These are phyloP conservation scores for Hypomontagnella monticulosa DNA, from an alignment of 495 filamentous ascomycete genomes.

Conservation along the genomic window DNA sequence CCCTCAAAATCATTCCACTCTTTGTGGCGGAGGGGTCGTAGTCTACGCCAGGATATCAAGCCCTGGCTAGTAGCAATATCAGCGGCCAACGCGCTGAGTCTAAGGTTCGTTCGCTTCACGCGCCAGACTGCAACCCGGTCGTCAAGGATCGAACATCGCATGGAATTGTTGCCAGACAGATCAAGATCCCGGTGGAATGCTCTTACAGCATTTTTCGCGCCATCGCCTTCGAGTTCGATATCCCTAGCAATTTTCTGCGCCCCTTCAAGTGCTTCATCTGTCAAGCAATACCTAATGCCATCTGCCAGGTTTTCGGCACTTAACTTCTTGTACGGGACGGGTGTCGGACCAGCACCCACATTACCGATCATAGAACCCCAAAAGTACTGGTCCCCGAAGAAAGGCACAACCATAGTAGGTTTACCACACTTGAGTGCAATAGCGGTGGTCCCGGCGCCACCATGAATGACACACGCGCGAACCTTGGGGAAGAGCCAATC, in stretches of 20 bases:
- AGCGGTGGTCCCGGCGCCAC: conserved; percentile 73
- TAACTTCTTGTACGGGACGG: conserved; percentile 77
- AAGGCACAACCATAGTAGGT: conserved; percentile 74
- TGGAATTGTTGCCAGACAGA: conserved; percentile 62
- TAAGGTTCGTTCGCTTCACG: conserved; percentile 64
- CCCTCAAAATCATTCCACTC: conserved; percentile 86
- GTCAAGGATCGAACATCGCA: conserved; percentile 74
- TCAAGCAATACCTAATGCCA: conserved; percentile 74
- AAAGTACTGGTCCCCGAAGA: conserved; percentile 81
- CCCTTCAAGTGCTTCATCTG: conserved; percentile 62
- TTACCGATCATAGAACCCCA: conserved; percentile 80
- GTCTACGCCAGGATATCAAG: conserved; percentile 68
- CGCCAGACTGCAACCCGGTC: conserved; percentile 75
- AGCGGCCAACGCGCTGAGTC: conserved; percentile 73
- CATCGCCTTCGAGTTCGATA: conserved; percentile 76
- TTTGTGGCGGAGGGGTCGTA: conserved; percentile 72
- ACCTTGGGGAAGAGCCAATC: conserved; percentile 75
- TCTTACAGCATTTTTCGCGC: conserved; percentile 74
- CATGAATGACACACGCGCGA: conserved; percentile 69
- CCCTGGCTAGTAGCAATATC: conserved; percentile 67
- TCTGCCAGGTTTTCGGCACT: conserved; percentile 70
- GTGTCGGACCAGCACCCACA: conserved; percentile 71
- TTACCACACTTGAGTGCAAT: conserved; percentile 70
- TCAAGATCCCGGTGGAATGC: conserved; percentile 74
- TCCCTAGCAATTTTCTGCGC: conserved; percentile 67